These are phyloP conservation scores for Chaetomium strumarium DNA, from an alignment of 2,329 filamentous ascomycete species.

Conservation along the genomic window DNA sequence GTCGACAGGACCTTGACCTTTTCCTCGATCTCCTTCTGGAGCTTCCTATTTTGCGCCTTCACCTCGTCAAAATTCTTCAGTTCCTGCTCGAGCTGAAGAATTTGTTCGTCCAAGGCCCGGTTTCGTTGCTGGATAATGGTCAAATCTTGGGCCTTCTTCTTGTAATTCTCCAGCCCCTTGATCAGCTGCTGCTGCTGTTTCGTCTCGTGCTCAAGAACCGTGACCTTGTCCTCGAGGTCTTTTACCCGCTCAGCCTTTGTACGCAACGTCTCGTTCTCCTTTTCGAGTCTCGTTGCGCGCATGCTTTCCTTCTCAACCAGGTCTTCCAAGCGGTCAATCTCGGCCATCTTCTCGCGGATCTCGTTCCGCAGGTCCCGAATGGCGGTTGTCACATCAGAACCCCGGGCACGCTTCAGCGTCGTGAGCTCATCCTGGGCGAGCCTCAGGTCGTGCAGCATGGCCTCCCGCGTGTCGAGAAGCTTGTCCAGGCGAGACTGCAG, in stretches of 20 bases:
- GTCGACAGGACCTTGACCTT: conserved; percentile 41
- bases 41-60: conserved; percentile 30
- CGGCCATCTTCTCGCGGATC: conserved; percentile 50
- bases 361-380: conserved; percentile 51
- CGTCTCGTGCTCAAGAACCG: conserved; percentile 51
- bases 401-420: conserved; percentile 47
- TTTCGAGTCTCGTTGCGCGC: conserved; percentile 40
- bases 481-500: conserved; percentile 54
- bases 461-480: conserved; percentile 57
- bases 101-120: conserved; percentile 39
- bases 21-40: conserved; percentile 41
- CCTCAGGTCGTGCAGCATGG: conserved; percentile 57
- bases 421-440: conserved; percentile 50
- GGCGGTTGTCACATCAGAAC: conserved; percentile 46
- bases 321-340: conserved; percentile 62
- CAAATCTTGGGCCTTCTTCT: conserved; percentile 30
- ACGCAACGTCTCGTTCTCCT: conserved; percentile 44
- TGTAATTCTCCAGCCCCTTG: conserved; percentile 33
- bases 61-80: conserved; percentile 30
- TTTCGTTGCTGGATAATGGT: conserved; percentile 38
- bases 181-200: conserved; percentile 34
- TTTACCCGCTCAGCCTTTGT: conserved; percentile 44
- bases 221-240: conserved; percentile 52
- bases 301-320: conserved; percentile 51
- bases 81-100: conserved; percentile 32